Evolutionary conservation across 2,329 filamentous ascomycete genomes (phyloP).

Genomic region (Aspergillus phoenicis): DNA sequence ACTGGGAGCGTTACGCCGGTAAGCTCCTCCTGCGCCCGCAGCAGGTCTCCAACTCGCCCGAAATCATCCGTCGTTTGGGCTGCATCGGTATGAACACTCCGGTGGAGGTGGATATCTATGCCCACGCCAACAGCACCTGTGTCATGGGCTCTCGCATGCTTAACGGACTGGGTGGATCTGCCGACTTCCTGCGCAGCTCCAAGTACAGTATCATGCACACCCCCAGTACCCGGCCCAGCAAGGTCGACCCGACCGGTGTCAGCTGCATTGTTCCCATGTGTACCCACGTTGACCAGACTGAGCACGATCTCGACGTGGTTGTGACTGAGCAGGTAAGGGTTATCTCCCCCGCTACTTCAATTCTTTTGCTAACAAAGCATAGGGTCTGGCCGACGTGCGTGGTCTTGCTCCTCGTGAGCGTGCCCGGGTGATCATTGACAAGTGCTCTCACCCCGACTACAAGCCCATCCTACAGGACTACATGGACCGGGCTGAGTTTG

Average conservation of each 20-base stretch:
- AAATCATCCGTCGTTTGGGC: conserved; percentile 84
- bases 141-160: conserved; percentile 88
- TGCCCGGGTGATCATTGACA: conserved; percentile 80
- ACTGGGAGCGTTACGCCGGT: conserved; percentile 76
- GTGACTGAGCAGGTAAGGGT: conserved; percentile 63
- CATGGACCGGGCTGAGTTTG: conserved; percentile 81
- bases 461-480: conserved; percentile 79
- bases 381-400: conserved; percentile 80
- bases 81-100: conserved; percentile 95
- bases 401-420: conserved; percentile 78
- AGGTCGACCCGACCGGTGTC: conserved; percentile 79
- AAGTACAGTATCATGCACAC: conserved; percentile 96
- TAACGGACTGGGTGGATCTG: conserved; percentile 79
- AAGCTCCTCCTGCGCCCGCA: conserved; percentile 87
- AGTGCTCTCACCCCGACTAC: conserved; percentile 85
- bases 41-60: conserved; percentile 83
- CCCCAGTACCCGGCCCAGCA: conserved; percentile 75
- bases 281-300: conserved; percentile 89
- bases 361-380: conserved; percentile 36
- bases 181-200: conserved; percentile 75
- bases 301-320: conserved; percentile 88
- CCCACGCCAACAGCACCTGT: conserved; percentile 86
- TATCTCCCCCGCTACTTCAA: not conserved
- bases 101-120: conserved; percentile 92
- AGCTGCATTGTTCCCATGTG: conserved; percentile 92